These are phyloP conservation scores for Eucalyptus regnans DNA, from an alignment of 345 rosid species.

Conservation along the genomic window DNA sequence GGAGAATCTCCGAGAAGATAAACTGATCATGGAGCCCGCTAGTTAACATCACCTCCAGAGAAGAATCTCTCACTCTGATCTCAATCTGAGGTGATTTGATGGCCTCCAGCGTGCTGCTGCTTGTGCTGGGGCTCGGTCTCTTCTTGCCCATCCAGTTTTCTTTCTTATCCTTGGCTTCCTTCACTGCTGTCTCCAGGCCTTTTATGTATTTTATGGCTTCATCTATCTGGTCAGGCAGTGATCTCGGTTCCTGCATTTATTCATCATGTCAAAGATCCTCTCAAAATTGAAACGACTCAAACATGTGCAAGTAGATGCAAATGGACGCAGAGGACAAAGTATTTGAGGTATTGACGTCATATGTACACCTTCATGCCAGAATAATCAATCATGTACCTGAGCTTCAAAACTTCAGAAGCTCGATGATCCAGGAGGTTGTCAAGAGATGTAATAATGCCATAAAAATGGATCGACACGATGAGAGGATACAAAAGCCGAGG, in stretches of 20 bases:
- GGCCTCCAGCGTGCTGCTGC: background rate
- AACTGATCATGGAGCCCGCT: slow-evolving; percentile 9
- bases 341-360: background rate
- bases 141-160: slow-evolving; percentile 9
- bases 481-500: background rate
- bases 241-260: slow-evolving; percentile 15
- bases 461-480: background rate
- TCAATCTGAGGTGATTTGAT: slow-evolving; percentile 13
- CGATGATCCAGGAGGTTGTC: background rate
- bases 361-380: background rate
- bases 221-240: slow-evolving; percentile 46
- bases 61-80: slow-evolving; percentile 19
- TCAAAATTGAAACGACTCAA: background rate
- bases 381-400: background rate
- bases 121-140: background rate
- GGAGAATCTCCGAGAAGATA: slow-evolving; percentile 23
- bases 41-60: slow-evolving; percentile 16
- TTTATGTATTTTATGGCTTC: slow-evolving; percentile 34
- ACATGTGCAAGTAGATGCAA: background rate
- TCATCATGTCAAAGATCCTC: background rate
- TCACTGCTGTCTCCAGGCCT: slow-evolving; percentile 10
- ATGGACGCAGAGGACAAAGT: background rate
- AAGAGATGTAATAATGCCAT: background rate
- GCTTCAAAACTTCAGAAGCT: background rate
- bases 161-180: slow-evolving; percentile 17